phyloP scores from a whole-genome alignment of 345 rosid species.

The Euphorbia peplus region DNA sequence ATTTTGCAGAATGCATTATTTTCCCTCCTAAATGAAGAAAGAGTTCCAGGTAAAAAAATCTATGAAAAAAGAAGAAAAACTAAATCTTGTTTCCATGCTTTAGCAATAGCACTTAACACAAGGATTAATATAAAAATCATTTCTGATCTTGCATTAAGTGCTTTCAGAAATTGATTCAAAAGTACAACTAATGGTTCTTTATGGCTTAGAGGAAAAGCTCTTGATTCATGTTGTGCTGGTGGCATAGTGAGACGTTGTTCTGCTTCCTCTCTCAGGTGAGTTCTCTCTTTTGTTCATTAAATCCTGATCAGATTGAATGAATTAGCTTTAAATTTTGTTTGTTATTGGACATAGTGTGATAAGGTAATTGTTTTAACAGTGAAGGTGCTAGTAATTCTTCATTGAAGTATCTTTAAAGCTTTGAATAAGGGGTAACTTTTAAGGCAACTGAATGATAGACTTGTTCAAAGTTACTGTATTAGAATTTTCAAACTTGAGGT shows the following conservation, averaged over 20 bases:
- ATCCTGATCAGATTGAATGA: no score
- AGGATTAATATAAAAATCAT: neutral
- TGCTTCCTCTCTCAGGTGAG: no score
- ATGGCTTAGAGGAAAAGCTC: neutral
- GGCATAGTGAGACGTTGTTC: neutral
- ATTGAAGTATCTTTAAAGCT: no score
- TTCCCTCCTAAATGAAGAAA: neutral
- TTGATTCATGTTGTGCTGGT: neutral
- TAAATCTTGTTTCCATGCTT: neutral
- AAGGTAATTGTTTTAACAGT: no score
- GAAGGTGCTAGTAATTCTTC: no score
- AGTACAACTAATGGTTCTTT: neutral
- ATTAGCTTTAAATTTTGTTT: no score
- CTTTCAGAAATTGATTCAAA: neutral
- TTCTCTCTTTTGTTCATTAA: no score
- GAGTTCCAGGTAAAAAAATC: neutral
- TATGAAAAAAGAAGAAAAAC: neutral
- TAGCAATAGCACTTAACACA: neutral
- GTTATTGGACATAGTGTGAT: no score
- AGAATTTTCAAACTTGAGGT: no score
- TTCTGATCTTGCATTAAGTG: neutral
- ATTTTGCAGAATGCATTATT: conserved; percentile 2
- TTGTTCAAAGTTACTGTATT: neutral
- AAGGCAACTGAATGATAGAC: no score
- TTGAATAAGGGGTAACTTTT: no score